phyloP scores from a whole-genome alignment of 169 alveolate species.

The Cystoisospora suis region DNA sequence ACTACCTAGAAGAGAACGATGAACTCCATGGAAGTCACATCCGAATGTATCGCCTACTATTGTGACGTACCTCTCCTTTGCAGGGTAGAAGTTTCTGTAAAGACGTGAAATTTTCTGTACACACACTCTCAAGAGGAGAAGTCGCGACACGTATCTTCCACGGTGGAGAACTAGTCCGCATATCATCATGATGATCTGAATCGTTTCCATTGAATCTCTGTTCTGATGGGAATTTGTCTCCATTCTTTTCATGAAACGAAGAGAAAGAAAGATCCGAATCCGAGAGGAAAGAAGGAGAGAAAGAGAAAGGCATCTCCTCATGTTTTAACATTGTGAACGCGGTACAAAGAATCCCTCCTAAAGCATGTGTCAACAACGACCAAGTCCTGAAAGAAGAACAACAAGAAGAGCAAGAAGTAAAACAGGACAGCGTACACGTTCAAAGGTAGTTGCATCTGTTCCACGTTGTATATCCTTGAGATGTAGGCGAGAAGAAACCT shows the following conservation, averaged over 20 bases:
- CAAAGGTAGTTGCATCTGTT: not conserved
- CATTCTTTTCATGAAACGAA: not conserved
- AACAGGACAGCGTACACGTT: not conserved
- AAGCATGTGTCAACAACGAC: not conserved
- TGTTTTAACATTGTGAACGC: not conserved
- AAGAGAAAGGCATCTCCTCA: not conserved
- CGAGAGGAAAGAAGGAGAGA: not conserved
- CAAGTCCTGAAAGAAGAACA: not conserved
- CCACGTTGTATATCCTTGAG: too few relatives aligned
- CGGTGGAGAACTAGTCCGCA: not conserved
- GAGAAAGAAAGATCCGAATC: not conserved
- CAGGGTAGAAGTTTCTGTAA: conserved; percentile 32
- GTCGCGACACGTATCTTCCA: conserved; percentile 8
- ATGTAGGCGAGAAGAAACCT: too few relatives aligned
- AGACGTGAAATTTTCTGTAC: conserved; percentile 28
- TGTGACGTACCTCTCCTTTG: not conserved
- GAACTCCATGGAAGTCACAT: too few relatives aligned
- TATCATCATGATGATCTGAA: not conserved
- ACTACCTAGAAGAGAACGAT: too few relatives aligned
- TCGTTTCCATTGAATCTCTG: not conserved
- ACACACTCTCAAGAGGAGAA: not conserved
- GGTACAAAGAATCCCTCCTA: conserved; percentile 16
- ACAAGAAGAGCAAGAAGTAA: not conserved
- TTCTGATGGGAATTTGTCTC: not conserved
- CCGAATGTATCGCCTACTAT: too few relatives aligned